A percentile compares a stretch with the other conserved stretches of the same genome.
phyloP scores from a whole-genome alignment of 2,329 filamentous ascomycete genomes.

The Emydomyces testavorans region DNA sequence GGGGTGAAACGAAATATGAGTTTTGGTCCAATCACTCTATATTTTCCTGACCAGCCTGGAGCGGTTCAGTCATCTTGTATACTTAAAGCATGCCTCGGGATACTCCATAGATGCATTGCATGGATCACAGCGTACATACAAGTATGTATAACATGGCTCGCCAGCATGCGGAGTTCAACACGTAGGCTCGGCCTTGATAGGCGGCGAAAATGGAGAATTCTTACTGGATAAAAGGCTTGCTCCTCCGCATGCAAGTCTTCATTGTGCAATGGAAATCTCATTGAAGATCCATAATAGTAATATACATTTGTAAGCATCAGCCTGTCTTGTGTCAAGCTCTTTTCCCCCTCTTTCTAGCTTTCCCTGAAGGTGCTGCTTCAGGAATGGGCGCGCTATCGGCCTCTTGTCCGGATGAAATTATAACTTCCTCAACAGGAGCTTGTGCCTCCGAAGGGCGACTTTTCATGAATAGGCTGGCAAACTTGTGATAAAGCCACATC shows the following conservation, averaged over 20 bases:
- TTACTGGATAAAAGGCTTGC: too few relatives aligned
- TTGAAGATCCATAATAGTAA: background rate
- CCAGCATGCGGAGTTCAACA: too few relatives aligned
- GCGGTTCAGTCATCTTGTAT: too few relatives aligned
- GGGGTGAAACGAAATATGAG: too few relatives aligned
- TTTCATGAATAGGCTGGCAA: constrained; percentile 23
- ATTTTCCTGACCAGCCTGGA: too few relatives aligned
- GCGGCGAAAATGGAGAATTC: too few relatives aligned
- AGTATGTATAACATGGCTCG: too few relatives aligned
- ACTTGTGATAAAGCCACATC: constrained; percentile 53
- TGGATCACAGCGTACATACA: too few relatives aligned
- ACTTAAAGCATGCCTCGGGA: too few relatives aligned
- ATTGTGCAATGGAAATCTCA: background rate
- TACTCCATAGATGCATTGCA: too few relatives aligned
- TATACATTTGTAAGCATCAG: constrained; percentile 5
- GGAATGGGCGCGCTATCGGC: background rate
- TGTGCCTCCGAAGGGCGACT: constrained; percentile 14
- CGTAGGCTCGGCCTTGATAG: too few relatives aligned
- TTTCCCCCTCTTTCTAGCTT: constrained; percentile 2
- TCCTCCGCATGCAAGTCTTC: background rate
- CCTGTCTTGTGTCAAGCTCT: background rate
- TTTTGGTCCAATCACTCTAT: too few relatives aligned
- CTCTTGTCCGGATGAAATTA: background rate
- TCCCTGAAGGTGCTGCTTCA: background rate
- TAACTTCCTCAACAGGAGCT: background rate